Base-by-base conservation (phyloP, 225 moss, liverwort and hornwort genomes). In the Physcomitrium patens region DNA sequence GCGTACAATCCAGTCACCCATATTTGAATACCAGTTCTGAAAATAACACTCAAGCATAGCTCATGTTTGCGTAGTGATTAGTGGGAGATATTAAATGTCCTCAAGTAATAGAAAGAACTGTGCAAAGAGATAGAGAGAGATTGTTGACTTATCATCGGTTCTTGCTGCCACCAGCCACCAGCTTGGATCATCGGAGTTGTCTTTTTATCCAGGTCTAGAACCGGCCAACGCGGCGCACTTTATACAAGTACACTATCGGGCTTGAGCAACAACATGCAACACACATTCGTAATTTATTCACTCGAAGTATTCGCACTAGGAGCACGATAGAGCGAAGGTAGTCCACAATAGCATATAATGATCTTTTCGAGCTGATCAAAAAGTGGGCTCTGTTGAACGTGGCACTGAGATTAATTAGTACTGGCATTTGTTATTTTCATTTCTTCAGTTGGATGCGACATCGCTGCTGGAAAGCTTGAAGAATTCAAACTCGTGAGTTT, bases 131-230 rank as follows among this genome's bases (percentile, higher is more conserved):
- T 14, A 28, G 63, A 23, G 63, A 23, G 7, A 44, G 16, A 12
- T 56, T 73, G 22, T 41, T 63, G 74, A 24, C 24, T 24, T 24
- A 53, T 50, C 24, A 24, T 65, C 70, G 67, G 80, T 84, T 84
- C 80, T 84, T 84, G 74, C 74, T 84, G 77, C 84, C 77, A 80
- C 77, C 84, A 65, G 76, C 73, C 44, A 31, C 24, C 19, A 27
- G 12, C 19, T 43, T 12, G 77, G 20, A 48, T 26, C 45, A 57
- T 14, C 19, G 26, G 57, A 23, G 24, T 19, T 18, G 15, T 68
- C 76, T 60, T 43, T 2, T 55, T 9, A 20, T 48, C 17, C 27
- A 10, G 17, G 26, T 27, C 10, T 58, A 47, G 45, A 22, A 60
- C 45, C 22, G 18, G 47, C n/a, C 24, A 54, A 19, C 5, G 31